phyloP scores from a whole-genome alignment of 441 rosid genomes.

The Brassica hybrid region DNA sequence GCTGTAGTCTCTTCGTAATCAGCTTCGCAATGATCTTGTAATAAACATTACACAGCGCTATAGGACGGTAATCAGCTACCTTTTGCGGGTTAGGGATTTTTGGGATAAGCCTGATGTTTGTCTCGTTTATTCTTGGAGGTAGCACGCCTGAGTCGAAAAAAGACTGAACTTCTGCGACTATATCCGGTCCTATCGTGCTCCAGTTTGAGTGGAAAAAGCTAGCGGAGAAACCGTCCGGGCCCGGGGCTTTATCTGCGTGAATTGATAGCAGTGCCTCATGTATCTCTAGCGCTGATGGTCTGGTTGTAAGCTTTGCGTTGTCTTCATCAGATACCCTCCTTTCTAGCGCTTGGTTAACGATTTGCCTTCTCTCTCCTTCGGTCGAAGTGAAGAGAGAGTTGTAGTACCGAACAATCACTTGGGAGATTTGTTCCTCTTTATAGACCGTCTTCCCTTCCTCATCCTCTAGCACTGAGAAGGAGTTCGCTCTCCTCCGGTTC shows the following conservation, averaged over 20 bases:
- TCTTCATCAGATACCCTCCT: neutral
- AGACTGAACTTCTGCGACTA: neutral
- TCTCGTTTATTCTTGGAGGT: neutral
- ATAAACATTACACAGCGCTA: too few relatives aligned
- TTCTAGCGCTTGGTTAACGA: neutral
- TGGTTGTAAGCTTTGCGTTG: neutral
- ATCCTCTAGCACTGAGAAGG: neutral
- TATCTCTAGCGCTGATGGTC: neutral
- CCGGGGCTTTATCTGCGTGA: neutral
- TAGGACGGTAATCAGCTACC: too few relatives aligned
- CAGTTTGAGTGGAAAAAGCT: neutral
- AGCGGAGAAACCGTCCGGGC: neutral
- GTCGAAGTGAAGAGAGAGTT: neutral
- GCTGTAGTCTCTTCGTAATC: too few relatives aligned
- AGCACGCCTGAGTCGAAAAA: neutral
- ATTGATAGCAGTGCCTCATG: neutral
- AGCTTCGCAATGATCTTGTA: too few relatives aligned
- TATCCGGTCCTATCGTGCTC: neutral
- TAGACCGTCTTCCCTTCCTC: neutral
- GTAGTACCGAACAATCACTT: neutral
- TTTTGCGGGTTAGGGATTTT: too few relatives aligned
- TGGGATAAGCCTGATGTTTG: neutral
- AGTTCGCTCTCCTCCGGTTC: neutral
- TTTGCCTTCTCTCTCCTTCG: neutral
- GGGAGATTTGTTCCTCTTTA: neutral